Evolutionary conservation across 148 eudicot species (phyloP).

Genomic region (Rhododendron vialii): DNA sequence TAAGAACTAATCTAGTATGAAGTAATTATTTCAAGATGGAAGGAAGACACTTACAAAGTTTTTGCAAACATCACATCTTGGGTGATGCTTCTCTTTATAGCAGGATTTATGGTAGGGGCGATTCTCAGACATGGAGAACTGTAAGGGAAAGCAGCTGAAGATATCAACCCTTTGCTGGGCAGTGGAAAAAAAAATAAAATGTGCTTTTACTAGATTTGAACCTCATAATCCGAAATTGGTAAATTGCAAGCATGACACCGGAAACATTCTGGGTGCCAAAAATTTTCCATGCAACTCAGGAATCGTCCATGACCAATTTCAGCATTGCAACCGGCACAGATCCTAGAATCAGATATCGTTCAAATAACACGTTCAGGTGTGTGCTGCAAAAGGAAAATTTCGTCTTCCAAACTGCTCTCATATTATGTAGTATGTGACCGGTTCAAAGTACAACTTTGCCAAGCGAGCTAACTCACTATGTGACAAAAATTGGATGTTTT

Average conservation of each 20-base stretch:
- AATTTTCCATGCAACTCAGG: constrained; percentile 87
- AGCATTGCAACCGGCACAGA: constrained; percentile 78
- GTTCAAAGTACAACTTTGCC: constrained; percentile 1
- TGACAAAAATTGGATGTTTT: not conserved
- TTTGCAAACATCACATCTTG: constrained; percentile 88
- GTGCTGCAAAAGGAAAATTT: not conserved
- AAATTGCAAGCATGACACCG: constrained; percentile 69
- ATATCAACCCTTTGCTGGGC: not conserved
- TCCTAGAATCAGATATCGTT: constrained; percentile 27
- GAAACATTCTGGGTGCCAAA: constrained; percentile 98
- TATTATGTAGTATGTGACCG: not conserved
- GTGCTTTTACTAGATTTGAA: constrained; percentile 15
- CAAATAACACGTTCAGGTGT: not conserved
- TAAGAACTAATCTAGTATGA: not conserved
- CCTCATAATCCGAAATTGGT: constrained; percentile 94
- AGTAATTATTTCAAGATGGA: not conserved
- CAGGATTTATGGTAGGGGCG: constrained; percentile 85
- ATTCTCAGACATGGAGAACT: constrained; percentile 84
- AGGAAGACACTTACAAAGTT: constrained; percentile 50
- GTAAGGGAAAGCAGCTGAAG: constrained; percentile 14
- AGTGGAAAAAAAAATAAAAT: not conserved
- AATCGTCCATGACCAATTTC: constrained; percentile 85
- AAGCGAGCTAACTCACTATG: not conserved
- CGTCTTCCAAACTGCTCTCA: not conserved
- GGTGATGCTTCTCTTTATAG: constrained; percentile 85